Evolutionary conservation across 306 rosid genomes (phyloP).

Genomic region (Acacia melanoxylon): DNA sequence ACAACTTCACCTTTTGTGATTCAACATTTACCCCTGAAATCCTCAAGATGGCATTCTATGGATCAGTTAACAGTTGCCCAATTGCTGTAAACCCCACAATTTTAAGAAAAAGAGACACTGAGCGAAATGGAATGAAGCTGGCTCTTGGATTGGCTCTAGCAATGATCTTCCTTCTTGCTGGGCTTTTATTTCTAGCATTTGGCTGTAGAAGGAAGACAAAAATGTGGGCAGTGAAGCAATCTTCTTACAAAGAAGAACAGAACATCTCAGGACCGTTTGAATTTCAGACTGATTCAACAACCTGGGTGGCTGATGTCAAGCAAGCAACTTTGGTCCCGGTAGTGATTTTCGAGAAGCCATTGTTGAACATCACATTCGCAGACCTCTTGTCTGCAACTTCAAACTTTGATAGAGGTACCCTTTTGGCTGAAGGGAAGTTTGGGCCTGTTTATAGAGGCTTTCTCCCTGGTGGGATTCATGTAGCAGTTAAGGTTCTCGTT

Average conservation of each 20-base stretch:
- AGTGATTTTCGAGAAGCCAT: constrained; percentile 90
- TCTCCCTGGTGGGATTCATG: constrained; percentile 90
- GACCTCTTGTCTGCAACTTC: constrained; percentile 95
- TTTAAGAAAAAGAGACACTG: constrained; percentile 42
- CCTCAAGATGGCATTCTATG: constrained; percentile 56
- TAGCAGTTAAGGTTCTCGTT: constrained; percentile 91
- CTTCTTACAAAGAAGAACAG: constrained; percentile 79
- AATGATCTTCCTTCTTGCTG: constrained; percentile 73
- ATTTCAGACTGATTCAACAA: constrained; percentile 91
- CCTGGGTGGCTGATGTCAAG: constrained; percentile 99
- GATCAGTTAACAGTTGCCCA: constrained; percentile 79
- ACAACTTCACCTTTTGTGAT: constrained; percentile 80
- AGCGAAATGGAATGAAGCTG: constrained; percentile 62
- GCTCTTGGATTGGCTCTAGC: constrained; percentile 76
- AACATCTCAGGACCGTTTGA: constrained; percentile 91
- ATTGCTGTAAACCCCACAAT: constrained; percentile 77
- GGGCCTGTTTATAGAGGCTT: constrained; percentile 99
- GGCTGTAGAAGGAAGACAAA: constrained; percentile 76
- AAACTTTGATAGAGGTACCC: constrained; percentile 86
- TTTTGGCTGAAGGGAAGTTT: constrained; percentile 95
- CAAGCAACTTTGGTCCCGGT: constrained; percentile 87
- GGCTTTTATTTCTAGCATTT: constrained; percentile 72
- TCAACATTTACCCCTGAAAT: constrained; percentile 52
- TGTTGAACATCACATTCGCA: constrained; percentile 85
- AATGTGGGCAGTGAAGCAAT: constrained; percentile 79